These are phyloP conservation scores for Pelargonium exstipulatum DNA, from an alignment of 441 rosid genomes.

Conservation along the genomic window DNA sequence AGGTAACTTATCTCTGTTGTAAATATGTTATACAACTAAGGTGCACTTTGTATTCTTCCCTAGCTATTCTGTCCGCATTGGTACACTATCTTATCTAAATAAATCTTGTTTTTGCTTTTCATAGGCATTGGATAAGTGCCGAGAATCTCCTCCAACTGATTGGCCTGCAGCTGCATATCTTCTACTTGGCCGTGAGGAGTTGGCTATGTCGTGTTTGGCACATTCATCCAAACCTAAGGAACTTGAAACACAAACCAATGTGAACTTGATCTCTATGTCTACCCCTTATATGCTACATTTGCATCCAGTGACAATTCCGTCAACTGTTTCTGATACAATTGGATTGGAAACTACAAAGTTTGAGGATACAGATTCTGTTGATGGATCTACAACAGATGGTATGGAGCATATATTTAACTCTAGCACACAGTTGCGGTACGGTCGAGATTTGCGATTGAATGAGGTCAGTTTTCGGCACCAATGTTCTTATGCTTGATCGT, in stretches of 20 bases:
- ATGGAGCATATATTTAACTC: constrained; percentile 98
- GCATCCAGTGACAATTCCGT: constrained; percentile 90
- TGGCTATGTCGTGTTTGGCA: constrained; percentile 62
- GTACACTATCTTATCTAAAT: constrained; percentile 14
- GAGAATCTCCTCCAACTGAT: constrained; percentile 90
- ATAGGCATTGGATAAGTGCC: constrained; percentile 86
- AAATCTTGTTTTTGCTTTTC: constrained; percentile 24
- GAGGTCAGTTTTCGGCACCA: constrained; percentile 49
- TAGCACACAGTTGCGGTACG: constrained; percentile 78
- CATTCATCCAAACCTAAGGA: constrained; percentile 51
- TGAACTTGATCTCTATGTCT: constrained; percentile 69
- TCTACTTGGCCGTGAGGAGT: constrained; percentile 93
- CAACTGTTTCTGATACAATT: constrained; percentile 60
- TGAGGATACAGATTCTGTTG: constrained; percentile 74
- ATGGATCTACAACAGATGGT: constrained; percentile 82
- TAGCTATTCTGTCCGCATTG: constrained; percentile 11
- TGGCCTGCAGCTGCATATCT: constrained; percentile 96
- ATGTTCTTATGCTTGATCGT: constrained; percentile 10
- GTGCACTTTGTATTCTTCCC: constrained; percentile 8
- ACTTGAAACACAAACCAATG: constrained; percentile 51
- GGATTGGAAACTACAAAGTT: constrained; percentile 63
- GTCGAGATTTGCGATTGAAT: constrained; percentile 91
- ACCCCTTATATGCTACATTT: constrained; percentile 95
- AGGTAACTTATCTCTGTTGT: neutral
- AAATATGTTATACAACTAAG: neutral